Evolutionary conservation across 345 rosid species (phyloP).

Genomic region (Acer negundo): DNA sequence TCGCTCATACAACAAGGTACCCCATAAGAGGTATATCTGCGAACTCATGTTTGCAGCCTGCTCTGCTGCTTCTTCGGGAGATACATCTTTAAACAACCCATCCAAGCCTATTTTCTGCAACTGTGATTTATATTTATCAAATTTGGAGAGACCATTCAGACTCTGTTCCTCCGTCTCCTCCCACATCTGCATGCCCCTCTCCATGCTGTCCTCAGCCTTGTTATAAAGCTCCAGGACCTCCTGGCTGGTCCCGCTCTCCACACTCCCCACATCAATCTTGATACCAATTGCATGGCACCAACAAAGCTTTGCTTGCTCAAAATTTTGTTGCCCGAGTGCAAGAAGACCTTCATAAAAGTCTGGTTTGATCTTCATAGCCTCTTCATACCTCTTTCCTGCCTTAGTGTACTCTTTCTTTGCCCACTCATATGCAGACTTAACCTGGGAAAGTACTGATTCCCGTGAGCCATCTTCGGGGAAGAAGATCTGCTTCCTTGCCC

Average conservation of each 20-base stretch:
- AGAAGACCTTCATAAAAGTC: conserved; percentile 92
- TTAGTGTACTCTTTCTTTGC: conserved; percentile 67
- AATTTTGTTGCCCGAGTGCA: conserved; percentile 95
- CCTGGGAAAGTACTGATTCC: conserved; percentile 56
- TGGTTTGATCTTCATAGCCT: conserved; percentile 77
- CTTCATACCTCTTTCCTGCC: conserved; percentile 79
- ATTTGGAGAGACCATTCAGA: conserved; percentile 81
- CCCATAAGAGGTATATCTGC: conserved; percentile 95
- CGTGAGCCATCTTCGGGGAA: conserved; percentile 66
- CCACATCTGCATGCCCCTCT: conserved; percentile 96
- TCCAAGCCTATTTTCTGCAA: conserved; percentile 73
- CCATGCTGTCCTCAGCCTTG: conserved; percentile 98
- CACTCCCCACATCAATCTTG: conserved; percentile 58
- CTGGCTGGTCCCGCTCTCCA: conserved; percentile 65
- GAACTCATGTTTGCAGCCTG: conserved; percentile 84
- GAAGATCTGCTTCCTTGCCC: conserved; percentile 72
- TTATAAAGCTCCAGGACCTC: conserved; percentile 85
- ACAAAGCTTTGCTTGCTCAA: conserved; percentile 93
- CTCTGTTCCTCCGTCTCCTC: conserved; percentile 94
- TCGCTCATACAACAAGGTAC: conserved; percentile 89
- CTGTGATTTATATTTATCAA: conserved; percentile 60
- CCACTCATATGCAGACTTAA: conserved; percentile 70
- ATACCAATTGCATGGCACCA: conserved; percentile 85
- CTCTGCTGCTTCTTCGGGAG: conserved; percentile 79
- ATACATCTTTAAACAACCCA: conserved; percentile 54